Base-by-base conservation (phyloP, 768 basidiomycete species). In the Xerocomus potaroensis region DNA sequence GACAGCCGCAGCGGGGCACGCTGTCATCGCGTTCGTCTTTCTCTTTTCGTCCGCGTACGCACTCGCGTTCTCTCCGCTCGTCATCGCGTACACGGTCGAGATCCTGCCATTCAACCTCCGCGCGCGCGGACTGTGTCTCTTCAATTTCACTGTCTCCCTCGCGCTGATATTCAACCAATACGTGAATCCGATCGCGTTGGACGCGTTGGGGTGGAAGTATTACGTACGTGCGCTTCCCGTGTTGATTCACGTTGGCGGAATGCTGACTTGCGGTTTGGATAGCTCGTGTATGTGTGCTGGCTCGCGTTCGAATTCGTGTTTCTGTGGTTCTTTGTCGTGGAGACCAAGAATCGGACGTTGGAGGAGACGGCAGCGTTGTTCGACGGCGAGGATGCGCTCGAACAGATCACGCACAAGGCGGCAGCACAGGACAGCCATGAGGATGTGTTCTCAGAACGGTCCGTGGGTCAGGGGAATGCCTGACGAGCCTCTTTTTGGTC, bases 101-200 rank as follows among this genome's bases (percentile, higher is more conserved):
- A 91, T 93, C 53, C 65, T 92, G 4, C 90, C 89, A 0, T 89
- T 80, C 66, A 74, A 72, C 48, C 81, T 91, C 48, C 81, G 91
- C 42, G 89, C 89, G 9, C 87, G 82, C 57, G 88, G 88, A 0
- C 83, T 87, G 50, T 81, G 86, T 7, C 60, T 87, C 29, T 87
- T 89, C 83, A 84, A 83, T 61, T 65, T 86, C 41, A 71, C 72
- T 5, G 71, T 86, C 23, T 81, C 78, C 57, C 69, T 84, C 30
- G 78, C 83, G 2, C 69, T 86, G 22, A 83, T 87, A 3, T 84
- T 91, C 65, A 91, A 86, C 56, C 84, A 85, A 58, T 85, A 87
- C 44, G 78, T 87, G 39, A 90, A 90, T 55, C 86, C 88, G 7
- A 79, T 82, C 70, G 88, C 87, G 1, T 67, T 91, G 19, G 66